A percentile compares a stretch with the other conserved stretches of the same genome.
Conservation (phyloP, 768 basidiomycete species). For the Neoboletus magnificus region DNA sequence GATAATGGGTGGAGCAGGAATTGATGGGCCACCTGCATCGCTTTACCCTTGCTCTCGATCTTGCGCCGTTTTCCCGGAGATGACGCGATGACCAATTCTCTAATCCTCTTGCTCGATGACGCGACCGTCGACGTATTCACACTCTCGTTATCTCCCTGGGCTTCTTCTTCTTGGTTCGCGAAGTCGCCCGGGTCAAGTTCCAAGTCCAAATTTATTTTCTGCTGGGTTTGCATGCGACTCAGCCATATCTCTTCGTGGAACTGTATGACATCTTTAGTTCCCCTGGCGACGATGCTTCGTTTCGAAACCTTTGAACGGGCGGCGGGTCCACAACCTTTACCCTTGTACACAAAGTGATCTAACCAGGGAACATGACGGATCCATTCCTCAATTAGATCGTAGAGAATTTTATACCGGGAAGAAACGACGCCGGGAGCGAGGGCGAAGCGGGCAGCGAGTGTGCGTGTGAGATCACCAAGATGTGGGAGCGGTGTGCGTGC, state of each 20-base stretch:
- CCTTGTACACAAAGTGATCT: constrained; percentile 47
- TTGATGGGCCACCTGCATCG: constrained; percentile 46
- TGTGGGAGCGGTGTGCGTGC: constrained; percentile 48
- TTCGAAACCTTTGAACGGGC: constrained; percentile 61
- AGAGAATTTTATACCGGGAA: constrained; percentile 64
- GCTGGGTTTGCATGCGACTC: constrained; percentile 36
- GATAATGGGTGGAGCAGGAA: constrained; percentile 61
- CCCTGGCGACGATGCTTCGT: constrained; percentile 62
- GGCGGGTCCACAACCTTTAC: constrained; percentile 27
- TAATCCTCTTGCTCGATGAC: constrained; percentile 1
- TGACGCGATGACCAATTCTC: neutral
- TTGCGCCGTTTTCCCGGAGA: constrained; percentile 33
- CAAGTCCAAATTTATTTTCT: constrained; percentile 37
- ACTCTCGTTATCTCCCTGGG: constrained; percentile 22
- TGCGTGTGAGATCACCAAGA: constrained; percentile 54
- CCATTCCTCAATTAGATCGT: constrained; percentile 57
- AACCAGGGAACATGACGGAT: constrained; percentile 74
- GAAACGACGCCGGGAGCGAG: constrained; percentile 55
- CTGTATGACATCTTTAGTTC: constrained; percentile 64
- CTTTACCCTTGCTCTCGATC: constrained; percentile 17
- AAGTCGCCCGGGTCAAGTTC: constrained; percentile 33
- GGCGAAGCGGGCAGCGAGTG: constrained; percentile 50
- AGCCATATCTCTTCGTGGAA: constrained; percentile 64
- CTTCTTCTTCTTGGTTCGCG: constrained; percentile 32
- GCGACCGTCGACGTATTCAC: constrained; percentile 7